Evolutionary conservation across 169 alveolate species (phyloP).

Genomic region (Theileria sp.): DNA sequence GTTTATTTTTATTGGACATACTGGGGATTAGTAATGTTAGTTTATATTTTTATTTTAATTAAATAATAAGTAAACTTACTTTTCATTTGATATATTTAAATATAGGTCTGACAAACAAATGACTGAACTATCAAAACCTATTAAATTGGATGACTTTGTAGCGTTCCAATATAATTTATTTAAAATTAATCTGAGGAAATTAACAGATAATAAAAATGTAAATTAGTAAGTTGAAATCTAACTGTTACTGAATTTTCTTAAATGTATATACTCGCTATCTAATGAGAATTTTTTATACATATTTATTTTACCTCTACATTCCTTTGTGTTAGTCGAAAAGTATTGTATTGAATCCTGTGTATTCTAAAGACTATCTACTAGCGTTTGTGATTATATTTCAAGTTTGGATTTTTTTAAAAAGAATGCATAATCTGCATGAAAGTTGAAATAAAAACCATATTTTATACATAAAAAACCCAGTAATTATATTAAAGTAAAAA

Average conservation of each 20-base stretch:
- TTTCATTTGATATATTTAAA: too few species aligned
- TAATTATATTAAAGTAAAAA: too few species aligned
- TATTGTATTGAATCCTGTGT: too few species aligned
- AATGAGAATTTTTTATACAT: background rate
- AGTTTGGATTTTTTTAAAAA: too few species aligned
- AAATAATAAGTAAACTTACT: too few species aligned
- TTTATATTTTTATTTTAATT: background rate
- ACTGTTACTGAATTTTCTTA: too few species aligned
- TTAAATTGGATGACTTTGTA: background rate
- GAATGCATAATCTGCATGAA: background rate
- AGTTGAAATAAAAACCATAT: background rate
- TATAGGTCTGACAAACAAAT: background rate
- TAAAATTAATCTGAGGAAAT: background rate
- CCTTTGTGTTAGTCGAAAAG: background rate
- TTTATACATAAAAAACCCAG: background rate
- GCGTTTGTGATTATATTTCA: background rate
- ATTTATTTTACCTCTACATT: background rate
- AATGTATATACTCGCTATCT: background rate
- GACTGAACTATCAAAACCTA: background rate
- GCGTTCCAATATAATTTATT: background rate
- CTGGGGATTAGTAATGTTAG: conserved; percentile 71
- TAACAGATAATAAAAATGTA: background rate
- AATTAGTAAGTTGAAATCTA: background rate
- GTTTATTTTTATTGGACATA: conserved; percentile 73
- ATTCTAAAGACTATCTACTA: background rate